Base-by-base conservation (phyloP, 2,329 filamentous ascomycete genomes). In the Cercospora sp. region DNA sequence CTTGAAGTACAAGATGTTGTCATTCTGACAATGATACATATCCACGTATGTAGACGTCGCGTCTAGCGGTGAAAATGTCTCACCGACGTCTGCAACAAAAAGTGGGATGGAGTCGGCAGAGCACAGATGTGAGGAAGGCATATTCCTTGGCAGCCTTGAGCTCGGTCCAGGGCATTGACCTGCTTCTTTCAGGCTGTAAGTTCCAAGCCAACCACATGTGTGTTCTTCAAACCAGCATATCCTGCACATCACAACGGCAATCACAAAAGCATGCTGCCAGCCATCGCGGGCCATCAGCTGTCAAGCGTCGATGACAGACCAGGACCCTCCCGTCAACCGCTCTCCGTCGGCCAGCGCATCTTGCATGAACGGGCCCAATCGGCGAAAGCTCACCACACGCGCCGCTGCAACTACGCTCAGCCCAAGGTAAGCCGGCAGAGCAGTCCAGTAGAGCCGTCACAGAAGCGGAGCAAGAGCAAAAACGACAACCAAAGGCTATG, bases 281-380 rank as follows among this genome's bases (percentile, higher is more conserved):
- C 48, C 8, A 59, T 64, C 40, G 31, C 16, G 40, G 33, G 31
- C 26, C 63, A 60, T 53, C 31, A 65, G 63, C 53, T 59, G 51
- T 64, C 63, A 45, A 59, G 18, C 28, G 28, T 28, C 45, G 33
- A 59, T 30, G 33, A 59, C 31, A 36, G 51, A 45, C 13, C 63
- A 64, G 53, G 63, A 33, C 40, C 51, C 40, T 64, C 63, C 63
- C 23, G 63, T 60, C 63, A 36, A 60, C 40, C n/a, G 61, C 57
- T 58, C 58, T 51, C 57, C 33, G 42, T 31, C 51, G 30, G 69
- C 67, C 69, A 71, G 60, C 69, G 69, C 69, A 71, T 69, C 58
- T 60, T 69, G 69, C 69, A 69, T 68, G 40, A 66, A 55, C 59
- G 63, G 53, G 55, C 60, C 69, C 69, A 70, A 70, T 70, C 69